Evolutionary conservation across 2,329 filamentous ascomycete genomes (phyloP).

Genomic region (Thermoascus crustaceus): DNA sequence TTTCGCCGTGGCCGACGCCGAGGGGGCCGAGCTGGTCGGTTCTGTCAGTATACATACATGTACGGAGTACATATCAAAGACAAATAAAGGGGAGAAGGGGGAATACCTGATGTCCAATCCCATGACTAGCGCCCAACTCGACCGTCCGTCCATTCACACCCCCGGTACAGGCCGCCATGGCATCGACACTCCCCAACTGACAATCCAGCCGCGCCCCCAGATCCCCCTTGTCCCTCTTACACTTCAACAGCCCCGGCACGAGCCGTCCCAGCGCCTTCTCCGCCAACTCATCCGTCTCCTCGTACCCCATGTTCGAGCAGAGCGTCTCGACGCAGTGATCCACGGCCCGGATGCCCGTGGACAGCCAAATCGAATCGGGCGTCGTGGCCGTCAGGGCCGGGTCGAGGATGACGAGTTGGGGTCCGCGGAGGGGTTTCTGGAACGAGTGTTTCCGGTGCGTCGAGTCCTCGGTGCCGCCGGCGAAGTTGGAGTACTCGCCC

Average conservation of each 20-base stretch:
- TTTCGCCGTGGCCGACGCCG: conserved; percentile 54
- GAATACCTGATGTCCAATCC: conserved; percentile 44
- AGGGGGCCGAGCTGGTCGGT: conserved; percentile 39
- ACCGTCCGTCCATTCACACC: no score
- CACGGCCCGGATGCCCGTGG: conserved; percentile 48
- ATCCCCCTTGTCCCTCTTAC: conserved; percentile 29
- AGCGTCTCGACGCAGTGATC: conserved; percentile 53
- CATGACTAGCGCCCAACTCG: conserved; percentile 44
- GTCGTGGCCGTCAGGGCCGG: conserved; percentile 45
- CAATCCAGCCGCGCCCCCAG: conserved; percentile 39
- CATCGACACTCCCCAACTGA: conserved; percentile 45
- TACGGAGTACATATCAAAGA: conserved; percentile 1
- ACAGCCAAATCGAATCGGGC: conserved; percentile 48
- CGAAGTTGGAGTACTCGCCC: conserved; percentile 35
- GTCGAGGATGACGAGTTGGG: conserved; percentile 50
- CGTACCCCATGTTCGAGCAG: conserved; percentile 32
- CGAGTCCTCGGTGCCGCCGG: conserved; percentile 30
- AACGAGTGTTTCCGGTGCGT: conserved; percentile 32
- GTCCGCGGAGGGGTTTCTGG: conserved; percentile 31
- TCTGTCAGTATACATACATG: conserved; percentile 4
- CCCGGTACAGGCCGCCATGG: conserved; percentile 41
- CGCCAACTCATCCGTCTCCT: conserved; percentile 31
- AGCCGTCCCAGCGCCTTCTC: conserved; percentile 34
- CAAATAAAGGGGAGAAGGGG: conserved; percentile 5
- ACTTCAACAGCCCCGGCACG: conserved; percentile 36